Evolutionary conservation across 2,329 filamentous ascomycete species (phyloP), one percentile per base, ranked within the genome.

Genomic region (Fusarium napiforme): DNA sequence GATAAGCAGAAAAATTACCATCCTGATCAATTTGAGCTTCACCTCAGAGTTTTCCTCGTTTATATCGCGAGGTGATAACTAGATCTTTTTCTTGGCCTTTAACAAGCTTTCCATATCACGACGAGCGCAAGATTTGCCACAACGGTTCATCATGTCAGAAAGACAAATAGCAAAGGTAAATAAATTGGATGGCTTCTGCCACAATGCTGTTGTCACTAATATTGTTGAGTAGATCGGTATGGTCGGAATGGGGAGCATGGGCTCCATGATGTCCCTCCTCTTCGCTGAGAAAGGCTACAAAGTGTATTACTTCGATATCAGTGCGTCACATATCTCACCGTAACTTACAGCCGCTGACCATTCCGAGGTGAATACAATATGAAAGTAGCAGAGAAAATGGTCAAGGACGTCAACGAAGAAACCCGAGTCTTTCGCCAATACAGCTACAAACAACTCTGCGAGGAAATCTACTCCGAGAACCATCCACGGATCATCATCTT

Each of bases 221-320:
- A 37, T 19, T 19, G 9, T 26, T 30, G 43, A 26, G 5, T 4
- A 56, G 59, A 42, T 61, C 2, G 64, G 64, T 12, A 67, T 67
- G 46, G 39, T 60, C 0, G 61, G 52, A 19, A 52, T 42, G 34
- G 64, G 62, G 1, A 66, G 52, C 2, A 66, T 66, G 40, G 64
- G 61, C 0, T 60, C 46, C 1, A 66, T 66, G 34, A 60, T 66
- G 46, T 60, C 61, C 1, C 45, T 67, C 3, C 23, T 67, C 4
- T 66, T 53, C 7, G 61, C 52, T 1, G 45, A 67, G 11, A 67
- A 67, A 21, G 61, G 61, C 0, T 67, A 21, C 4, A 30, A 67
- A 5, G 53, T 67, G 2, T 67, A 67, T 7, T 67, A 60, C 4
- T 53, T 34, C 4, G 47, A 68, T 5, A 67, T 67, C 1, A 68